phyloP scores from a whole-genome alignment of 2,329 filamentous ascomycete genomes.

The Botryotinia convoluta region DNA sequence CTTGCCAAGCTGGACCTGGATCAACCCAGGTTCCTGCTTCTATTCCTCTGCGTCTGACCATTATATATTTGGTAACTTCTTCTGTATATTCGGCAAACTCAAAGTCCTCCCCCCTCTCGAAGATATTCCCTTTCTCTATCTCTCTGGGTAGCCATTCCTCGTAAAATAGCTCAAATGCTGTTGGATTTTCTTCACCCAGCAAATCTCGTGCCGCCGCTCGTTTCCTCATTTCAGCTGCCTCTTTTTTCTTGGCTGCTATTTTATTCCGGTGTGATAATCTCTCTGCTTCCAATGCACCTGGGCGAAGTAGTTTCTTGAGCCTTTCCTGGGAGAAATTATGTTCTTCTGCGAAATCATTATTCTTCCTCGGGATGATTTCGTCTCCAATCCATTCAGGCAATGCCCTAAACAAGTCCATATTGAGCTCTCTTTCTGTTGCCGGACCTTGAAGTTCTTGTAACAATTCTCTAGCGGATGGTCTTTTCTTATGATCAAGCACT shows the following conservation, averaged over 20 bases:
- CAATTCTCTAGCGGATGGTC: constrained; percentile 2
- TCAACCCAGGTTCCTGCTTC: neutral
- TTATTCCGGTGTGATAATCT: neutral
- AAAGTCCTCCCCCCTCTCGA: fast-evolving
- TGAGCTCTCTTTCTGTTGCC: neutral
- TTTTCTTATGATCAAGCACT: neutral
- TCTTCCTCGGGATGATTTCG: too few relatives aligned
- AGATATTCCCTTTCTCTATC: neutral
- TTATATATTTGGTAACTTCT: neutral
- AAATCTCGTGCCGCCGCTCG: neutral
- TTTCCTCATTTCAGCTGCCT: too few relatives aligned
- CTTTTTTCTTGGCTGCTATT: neutral
- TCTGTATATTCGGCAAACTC: fast-evolving
- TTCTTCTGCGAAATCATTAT: neutral
- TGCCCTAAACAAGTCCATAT: neutral
- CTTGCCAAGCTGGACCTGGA: neutral
- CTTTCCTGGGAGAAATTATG: neutral
- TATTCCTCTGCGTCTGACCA: neutral
- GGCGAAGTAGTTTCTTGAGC: neutral
- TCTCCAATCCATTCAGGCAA: neutral
- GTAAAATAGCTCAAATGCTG: neutral
- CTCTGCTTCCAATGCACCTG: neutral
- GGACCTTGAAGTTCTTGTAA: neutral
- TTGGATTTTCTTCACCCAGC: too few relatives aligned
- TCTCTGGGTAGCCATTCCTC: neutral